Percentiles rank a stretch among this genome's conserved stretches.
Evolutionary conservation across 1,139 yeast species (phyloP).

Genomic region (Taphrina pruni): DNA sequence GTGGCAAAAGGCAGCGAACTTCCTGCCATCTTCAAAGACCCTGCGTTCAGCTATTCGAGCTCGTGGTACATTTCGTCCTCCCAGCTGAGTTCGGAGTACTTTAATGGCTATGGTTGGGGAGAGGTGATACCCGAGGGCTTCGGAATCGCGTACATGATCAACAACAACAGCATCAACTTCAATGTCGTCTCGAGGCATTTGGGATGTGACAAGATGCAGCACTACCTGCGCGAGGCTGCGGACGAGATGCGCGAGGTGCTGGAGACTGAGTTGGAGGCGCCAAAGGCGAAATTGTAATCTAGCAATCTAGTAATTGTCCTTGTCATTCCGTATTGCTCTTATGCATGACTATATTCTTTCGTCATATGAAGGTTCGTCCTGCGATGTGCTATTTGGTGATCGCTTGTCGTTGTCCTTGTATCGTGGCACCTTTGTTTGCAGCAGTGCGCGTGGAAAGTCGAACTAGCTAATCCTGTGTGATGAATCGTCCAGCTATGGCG

Average conservation of each 20-base stretch:
- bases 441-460: no score
- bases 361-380: no score
- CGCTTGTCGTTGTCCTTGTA: no score
- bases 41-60: conserved; percentile 73
- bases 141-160: conserved; percentile 92
- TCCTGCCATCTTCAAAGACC: conserved; percentile 78
- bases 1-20: conserved; percentile 63
- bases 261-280: conserved; percentile 49
- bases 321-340: no score
- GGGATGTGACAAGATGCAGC: conserved; percentile 69
- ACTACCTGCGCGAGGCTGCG: conserved; percentile 77
- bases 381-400: no score
- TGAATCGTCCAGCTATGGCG: no score
- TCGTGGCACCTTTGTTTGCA: no score
- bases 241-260: conserved; percentile 78
- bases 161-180: conserved; percentile 82
- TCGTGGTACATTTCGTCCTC: conserved; percentile 90
- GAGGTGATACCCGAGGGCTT: conserved; percentile 94
- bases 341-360: no score
- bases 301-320: no score
- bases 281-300: conserved; percentile 32
- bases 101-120: conserved; percentile 96
- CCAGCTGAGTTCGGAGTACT: conserved; percentile 84
- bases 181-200: conserved; percentile 82
- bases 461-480: no score